These are phyloP conservation scores for Beta macrorhiza DNA, from an alignment of 179 eudicot genomes.

Conservation along the genomic window DNA sequence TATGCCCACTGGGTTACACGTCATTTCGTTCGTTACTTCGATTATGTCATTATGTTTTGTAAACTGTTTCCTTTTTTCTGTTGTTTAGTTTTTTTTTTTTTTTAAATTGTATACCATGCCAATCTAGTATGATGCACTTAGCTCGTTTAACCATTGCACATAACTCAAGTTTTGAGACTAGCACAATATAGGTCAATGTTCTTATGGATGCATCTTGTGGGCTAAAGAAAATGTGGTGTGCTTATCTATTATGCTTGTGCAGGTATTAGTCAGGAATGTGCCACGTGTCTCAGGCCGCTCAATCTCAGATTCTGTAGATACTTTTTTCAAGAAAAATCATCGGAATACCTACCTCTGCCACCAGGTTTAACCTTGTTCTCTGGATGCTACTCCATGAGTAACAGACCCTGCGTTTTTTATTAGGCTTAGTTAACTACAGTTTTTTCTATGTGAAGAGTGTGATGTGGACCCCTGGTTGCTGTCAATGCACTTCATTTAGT, in stretches of 20 bases:
- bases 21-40: too few species aligned
- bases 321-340: constrained; percentile 76
- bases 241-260: constrained; percentile 23
- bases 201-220: neutral
- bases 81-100: neutral
- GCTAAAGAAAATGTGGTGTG: neutral
- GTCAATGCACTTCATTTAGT: constrained; percentile 11
- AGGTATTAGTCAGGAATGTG: constrained; percentile 89
- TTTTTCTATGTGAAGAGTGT: neutral
- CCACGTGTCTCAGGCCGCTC: constrained; percentile 67
- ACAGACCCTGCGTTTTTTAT: neutral
- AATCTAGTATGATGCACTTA: neutral
- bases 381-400: neutral
- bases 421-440: neutral
- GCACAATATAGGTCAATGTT: neutral
- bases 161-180: neutral
- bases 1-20: too few species aligned
- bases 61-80: neutral
- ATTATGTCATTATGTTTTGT: neutral
- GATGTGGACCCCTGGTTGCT: neutral
- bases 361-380: constrained; percentile 49
- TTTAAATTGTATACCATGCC: neutral
- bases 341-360: constrained; percentile 79
- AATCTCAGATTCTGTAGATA: constrained; percentile 73
- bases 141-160: neutral